Base-by-base conservation (phyloP, 192 early-diverging fungal genomes). In the Podila minutissima region DNA sequence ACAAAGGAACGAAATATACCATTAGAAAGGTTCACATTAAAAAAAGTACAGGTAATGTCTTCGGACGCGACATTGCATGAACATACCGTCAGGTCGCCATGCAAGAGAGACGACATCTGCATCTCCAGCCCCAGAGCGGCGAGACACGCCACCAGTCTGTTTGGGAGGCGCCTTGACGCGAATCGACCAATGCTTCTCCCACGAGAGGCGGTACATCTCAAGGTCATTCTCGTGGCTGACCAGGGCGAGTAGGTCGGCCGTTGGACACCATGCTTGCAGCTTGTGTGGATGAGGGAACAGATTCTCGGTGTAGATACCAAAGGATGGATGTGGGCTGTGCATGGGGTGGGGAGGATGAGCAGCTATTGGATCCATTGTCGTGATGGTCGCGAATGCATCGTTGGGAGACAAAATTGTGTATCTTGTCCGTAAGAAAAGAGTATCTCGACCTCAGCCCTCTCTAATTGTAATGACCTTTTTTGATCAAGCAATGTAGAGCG, bases 31-130 rank as follows among this genome's bases (percentile, higher is more conserved):
- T 8, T 37, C 33, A 33, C 6, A 6, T 7, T 35, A 37, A 37
- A 8, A 11, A 37, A 37, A 37, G 1, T 7, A 37, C 4, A 37
- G 9, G 6, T 7, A 37, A 37, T 1, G 35, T 37, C 10, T 37
- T 11, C 9, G 35, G 35, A 37, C 35, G 41, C 15, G 41, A 46
- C 41, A 46, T 37, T 37, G 29, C 29, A 10, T 37, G 35, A 37
- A 68, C 31, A 10, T 69, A 58, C 75, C 75, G 60, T 78, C 75
- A 41, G 75, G 75, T 19, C 69, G 68, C 75, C 75, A 78, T 53
- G 75, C 59, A 26, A 78, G 46, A 4, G 75, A 78, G 33, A 71
- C 59, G n/a, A 59, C 75, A 13, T 66, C 32, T 55, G 50, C 63
- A 24, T 58, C 41, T n/a, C 17, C n/a, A 15, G 15, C 58, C 38